Percentiles rank a stretch among this genome's conserved stretches.
Evolutionary conservation across 2,329 filamentous ascomycete species (phyloP).

Genomic region (Cercospora janseana): DNA sequence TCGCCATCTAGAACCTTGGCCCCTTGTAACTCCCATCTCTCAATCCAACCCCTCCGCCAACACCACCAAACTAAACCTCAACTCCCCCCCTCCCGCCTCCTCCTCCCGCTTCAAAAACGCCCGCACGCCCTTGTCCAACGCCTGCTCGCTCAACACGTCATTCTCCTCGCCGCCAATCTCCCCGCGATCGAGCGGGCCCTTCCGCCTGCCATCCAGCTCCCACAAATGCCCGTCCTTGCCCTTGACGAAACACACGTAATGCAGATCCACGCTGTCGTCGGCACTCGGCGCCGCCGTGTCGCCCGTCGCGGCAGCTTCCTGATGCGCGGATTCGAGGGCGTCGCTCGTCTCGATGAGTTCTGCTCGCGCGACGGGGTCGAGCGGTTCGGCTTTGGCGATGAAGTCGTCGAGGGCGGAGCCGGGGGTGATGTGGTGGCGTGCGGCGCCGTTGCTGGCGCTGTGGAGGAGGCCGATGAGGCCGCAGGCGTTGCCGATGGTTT

Average conservation of each 20-base stretch:
- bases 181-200: slow-evolving; percentile 68
- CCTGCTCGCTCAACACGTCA: slow-evolving; percentile 64
- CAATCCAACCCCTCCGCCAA: slow-evolving; percentile 57
- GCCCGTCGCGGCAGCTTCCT: slow-evolving; percentile 70
- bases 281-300: slow-evolving; percentile 77
- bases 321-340: slow-evolving; percentile 74
- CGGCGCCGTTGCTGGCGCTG: slow-evolving; percentile 73
- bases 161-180: slow-evolving; percentile 43
- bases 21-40: slow-evolving; percentile 24
- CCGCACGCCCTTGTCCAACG: slow-evolving; percentile 67
- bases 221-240: slow-evolving; percentile 64
- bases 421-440: slow-evolving; percentile 58
- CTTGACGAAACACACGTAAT: slow-evolving; percentile 95
- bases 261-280: slow-evolving; percentile 80
- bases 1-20: not conserved
- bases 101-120: slow-evolving; percentile 59
- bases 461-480: slow-evolving; percentile 87
- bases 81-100: slow-evolving; percentile 54
- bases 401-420: slow-evolving; percentile 63
- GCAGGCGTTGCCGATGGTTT: slow-evolving; percentile 92
- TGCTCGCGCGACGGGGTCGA: slow-evolving; percentile 66
- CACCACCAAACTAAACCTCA: slow-evolving; percentile 63
- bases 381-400: slow-evolving; percentile 66
- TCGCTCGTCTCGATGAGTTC: slow-evolving; percentile 73
- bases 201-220: slow-evolving; percentile 75